Percentiles rank a stretch among this genome's conserved stretches.
Conservation (phyloP, 345 rosid genomes). For the Melastoma malabathricum region DNA sequence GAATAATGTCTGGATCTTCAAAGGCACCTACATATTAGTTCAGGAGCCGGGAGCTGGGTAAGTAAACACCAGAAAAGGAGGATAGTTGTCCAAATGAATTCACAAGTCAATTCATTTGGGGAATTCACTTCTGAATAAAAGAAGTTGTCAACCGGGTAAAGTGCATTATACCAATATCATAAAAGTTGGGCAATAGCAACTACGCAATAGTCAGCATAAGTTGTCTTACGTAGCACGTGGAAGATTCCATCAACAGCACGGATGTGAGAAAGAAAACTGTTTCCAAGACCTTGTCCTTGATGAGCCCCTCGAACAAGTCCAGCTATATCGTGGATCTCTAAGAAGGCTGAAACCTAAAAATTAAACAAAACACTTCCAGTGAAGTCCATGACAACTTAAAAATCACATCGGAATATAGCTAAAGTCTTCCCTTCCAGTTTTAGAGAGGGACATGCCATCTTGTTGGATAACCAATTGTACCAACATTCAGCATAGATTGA, state of each 20-base stretch:
- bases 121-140: too few species aligned
- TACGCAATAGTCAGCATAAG: not conserved
- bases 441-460: too few species aligned
- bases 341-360: slow-evolving; percentile 65
- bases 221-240: slow-evolving; percentile 74
- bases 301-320: slow-evolving; percentile 96
- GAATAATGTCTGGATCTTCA: slow-evolving; percentile 90
- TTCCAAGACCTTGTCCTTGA: slow-evolving; percentile 93
- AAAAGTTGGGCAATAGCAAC: not conserved
- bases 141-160: too few species aligned
- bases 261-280: slow-evolving; percentile 88
- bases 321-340: slow-evolving; percentile 97
- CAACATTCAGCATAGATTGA: too few species aligned
- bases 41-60: not conserved
- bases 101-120: too few species aligned
- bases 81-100: not conserved
- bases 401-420: not conserved
- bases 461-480: too few species aligned
- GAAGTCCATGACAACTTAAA: not conserved
- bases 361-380: not conserved
- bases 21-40: slow-evolving; percentile 52
- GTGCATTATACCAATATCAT: not conserved
- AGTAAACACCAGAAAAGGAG: too few species aligned
- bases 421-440: not conserved
- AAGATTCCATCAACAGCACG: slow-evolving; percentile 99